Evolutionary conservation across 768 basidiomycete genomes (phyloP), one percentile per base, ranked within the genome.

Genomic region (Dacryopinax primogenitus): DNA sequence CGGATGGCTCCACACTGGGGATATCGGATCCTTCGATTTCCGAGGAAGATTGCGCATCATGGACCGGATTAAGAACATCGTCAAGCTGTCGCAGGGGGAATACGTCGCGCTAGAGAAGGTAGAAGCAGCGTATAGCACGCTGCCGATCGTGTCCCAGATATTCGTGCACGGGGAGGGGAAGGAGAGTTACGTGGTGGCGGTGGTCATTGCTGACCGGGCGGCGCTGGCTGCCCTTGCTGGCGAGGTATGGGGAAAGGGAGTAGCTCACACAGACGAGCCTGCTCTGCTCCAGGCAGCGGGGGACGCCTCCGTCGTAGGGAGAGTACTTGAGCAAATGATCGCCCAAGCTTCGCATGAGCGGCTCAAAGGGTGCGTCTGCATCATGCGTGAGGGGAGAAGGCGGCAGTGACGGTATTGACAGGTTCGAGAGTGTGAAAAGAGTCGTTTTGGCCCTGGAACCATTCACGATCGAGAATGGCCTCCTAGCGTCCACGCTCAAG

Each of bases 1-100:
- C 66, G 94, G 93, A 3, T 99, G 93, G 92, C 72, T 93, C 64
- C 91, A 90, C 75, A 91, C 90, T 2, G 90, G 92, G 37, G 92
- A 94, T 72, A 83, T 98, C 67, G 95, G 83, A 6, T 83, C 84
- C 69, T 80, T 98, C 51, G 96, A 98, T 71, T 72, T 78, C 0
- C 76, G 72, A 47, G 93, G 94, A 16, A 85, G 95, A 23, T 72
- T 98, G 72, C 90, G 82, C 77, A 93, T 99, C 73, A 83, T 99
- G 64, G 95, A 99, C 76, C 84, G 95, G 65, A 84, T 97, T 73
- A 99, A 99, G 90, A 99, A 99, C 76, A 92, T 99, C 74, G 90
- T 97, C 88, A 99, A 99, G 77, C 88, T 99, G 58, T 80, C 89
- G 12, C 96, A 99, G 76, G 96, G 95, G 67, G 96, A 99, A 77